Percentiles rank a stretch among this genome's conserved stretches.
Evolutionary conservation across 345 rosid genomes (phyloP).

Genomic region (Heritiera littoralis): DNA sequence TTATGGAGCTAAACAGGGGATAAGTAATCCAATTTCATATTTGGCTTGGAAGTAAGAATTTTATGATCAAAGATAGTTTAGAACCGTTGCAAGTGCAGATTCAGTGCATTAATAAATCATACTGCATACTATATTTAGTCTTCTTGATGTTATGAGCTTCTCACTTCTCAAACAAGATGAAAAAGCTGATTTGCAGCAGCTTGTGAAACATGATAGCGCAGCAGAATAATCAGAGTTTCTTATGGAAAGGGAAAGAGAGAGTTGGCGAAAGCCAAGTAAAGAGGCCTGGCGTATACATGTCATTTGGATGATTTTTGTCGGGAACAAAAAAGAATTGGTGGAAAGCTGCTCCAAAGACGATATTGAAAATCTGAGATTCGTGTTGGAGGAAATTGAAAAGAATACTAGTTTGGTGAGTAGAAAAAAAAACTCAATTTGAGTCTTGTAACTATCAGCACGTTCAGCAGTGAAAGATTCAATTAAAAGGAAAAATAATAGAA

Average conservation of each 20-base stretch:
- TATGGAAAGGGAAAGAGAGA: not conserved
- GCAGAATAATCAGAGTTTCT: constrained; percentile 4
- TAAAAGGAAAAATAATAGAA: not conserved
- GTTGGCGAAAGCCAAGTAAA: not conserved
- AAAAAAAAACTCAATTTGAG: not conserved
- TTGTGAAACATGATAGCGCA: not conserved
- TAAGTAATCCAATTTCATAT: not conserved
- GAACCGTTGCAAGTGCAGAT: not conserved
- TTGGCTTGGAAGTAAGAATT: not conserved
- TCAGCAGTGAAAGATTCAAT: not conserved
- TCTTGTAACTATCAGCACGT: not conserved
- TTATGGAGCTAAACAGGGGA: not conserved
- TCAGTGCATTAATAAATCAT: not conserved
- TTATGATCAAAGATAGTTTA: not conserved
- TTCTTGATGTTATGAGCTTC: constrained; percentile 6
- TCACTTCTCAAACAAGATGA: not conserved
- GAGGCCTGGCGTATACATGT: not conserved
- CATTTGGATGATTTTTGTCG: constrained; percentile 19
- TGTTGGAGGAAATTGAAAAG: not conserved
- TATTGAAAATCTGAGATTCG: no score
- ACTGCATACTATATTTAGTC: not conserved
- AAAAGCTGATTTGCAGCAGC: constrained; percentile 4
- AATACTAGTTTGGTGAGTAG: not conserved
- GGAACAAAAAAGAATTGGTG: constrained; percentile 11
- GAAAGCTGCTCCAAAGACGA: not conserved